Evolutionary conservation across 1,139 yeast genomes (phyloP).

Genomic region (Candida gigantensis): DNA sequence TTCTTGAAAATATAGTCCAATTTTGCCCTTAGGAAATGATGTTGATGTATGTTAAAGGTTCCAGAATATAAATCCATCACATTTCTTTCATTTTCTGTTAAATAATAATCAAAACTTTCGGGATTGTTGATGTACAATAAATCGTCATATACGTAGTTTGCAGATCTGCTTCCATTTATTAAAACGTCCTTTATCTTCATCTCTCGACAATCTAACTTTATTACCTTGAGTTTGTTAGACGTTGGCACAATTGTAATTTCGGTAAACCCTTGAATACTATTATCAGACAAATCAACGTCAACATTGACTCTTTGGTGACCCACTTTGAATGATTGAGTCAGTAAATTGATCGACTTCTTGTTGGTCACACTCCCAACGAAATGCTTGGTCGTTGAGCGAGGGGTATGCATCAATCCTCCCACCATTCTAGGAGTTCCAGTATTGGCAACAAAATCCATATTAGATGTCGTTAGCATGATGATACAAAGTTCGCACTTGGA

Average conservation of each 20-base stretch:
- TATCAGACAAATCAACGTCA: constrained; percentile 63
- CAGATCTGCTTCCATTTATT: constrained; percentile 49
- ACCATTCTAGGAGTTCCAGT: constrained; percentile 9
- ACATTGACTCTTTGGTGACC: constrained; percentile 71
- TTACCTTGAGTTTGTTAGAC: constrained; percentile 54
- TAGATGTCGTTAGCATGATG: constrained; percentile 9
- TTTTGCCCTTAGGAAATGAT: constrained; percentile 64
- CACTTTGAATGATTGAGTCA: constrained; percentile 49
- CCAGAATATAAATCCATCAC: constrained; percentile 46
- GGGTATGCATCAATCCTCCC: constrained; percentile 9
- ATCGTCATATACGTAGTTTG: constrained; percentile 42
- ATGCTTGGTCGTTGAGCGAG: constrained; percentile 6
- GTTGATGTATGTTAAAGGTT: constrained; percentile 54
- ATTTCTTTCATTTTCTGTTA: constrained; percentile 27
- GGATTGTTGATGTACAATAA: constrained; percentile 42
- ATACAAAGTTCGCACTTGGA: background rate
- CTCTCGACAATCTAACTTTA: constrained; percentile 82
- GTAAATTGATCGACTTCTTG: constrained; percentile 20
- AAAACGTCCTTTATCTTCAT: constrained; percentile 62
- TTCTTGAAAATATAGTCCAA: constrained; percentile 64
- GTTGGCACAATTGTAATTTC: constrained; percentile 80
- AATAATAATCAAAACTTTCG: constrained; percentile 23
- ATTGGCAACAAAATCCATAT: constrained; percentile 9
- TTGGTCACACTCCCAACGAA: background rate
- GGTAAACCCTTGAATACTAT: constrained; percentile 67